Evolutionary conservation across 176 grass and related monocot genomes (phyloP).

Genomic region (Luzula sylvatica): DNA sequence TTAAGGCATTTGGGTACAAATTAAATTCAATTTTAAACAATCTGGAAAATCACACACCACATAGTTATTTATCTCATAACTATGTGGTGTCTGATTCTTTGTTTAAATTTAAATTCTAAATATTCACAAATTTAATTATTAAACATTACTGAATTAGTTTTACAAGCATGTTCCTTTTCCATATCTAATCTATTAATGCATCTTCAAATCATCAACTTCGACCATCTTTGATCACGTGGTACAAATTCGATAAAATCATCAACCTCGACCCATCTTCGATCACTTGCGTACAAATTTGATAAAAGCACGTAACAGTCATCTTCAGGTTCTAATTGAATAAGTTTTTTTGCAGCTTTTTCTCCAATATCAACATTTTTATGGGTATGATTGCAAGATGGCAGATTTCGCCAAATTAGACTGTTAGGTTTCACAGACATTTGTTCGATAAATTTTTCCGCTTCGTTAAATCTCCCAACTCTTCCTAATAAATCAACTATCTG

Average conservation of each 20-base stretch:
- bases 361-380: constrained; percentile 68
- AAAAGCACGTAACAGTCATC: constrained; percentile 88
- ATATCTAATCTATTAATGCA: too few species aligned
- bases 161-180: too few species aligned
- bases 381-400: constrained; percentile 67
- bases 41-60: too few species aligned
- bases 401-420: constrained; percentile 75
- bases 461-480: constrained; percentile 44
- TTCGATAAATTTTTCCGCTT: constrained; percentile 64
- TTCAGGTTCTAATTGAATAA: constrained; percentile 68
- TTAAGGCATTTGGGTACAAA: too few species aligned
- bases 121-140: too few species aligned
- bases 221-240: constrained; percentile 49
- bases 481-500: constrained; percentile 81
- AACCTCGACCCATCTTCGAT: too few species aligned
- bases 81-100: too few species aligned
- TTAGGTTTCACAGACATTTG: constrained; percentile 60
- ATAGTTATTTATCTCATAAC: too few species aligned
- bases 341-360: constrained; percentile 46
- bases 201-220: constrained; percentile 66
- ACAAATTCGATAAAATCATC: too few species aligned
- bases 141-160: too few species aligned
- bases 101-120: too few species aligned
- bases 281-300: constrained; percentile 78
- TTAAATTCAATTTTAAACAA: too few species aligned